These are phyloP conservation scores for Trypanosoma congolense DNA, from an alignment of 208 protist genomes.

Conservation along the genomic window DNA sequence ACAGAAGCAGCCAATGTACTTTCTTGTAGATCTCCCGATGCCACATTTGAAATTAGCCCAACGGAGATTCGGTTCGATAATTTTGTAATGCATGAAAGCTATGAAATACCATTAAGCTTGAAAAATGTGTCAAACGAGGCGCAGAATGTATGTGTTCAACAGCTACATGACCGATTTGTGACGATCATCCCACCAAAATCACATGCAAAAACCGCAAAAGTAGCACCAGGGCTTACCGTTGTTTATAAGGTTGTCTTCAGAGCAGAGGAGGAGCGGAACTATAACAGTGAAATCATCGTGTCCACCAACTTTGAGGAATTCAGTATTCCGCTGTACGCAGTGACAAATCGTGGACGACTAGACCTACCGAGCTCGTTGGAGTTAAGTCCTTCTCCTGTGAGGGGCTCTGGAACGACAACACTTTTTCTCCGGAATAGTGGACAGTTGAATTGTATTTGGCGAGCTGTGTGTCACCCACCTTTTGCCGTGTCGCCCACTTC, in stretches of 20 bases:
- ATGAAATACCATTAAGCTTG: conserved; percentile 65
- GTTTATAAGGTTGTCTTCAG: conserved; percentile 82
- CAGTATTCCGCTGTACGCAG: conserved; percentile 78
- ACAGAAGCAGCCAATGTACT: background rate
- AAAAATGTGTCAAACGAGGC: conserved; percentile 79
- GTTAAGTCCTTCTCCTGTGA: conserved; percentile 72
- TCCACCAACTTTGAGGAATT: conserved; percentile 87
- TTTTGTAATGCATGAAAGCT: conserved; percentile 69
- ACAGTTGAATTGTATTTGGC: conserved; percentile 52
- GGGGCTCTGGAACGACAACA: conserved; percentile 45
- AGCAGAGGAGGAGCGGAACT: conserved; percentile 74
- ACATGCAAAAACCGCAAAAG: conserved; percentile 57
- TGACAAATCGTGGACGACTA: conserved; percentile 76
- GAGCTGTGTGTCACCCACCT: conserved; percentile 26
- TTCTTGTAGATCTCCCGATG: conserved; percentile 5
- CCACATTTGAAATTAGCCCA: conserved; percentile 80
- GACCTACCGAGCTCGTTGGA: conserved; percentile 70
- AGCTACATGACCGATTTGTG: conserved; percentile 69
- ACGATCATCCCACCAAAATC: conserved; percentile 50
- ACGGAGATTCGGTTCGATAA: conserved; percentile 70
- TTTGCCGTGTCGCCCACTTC: conserved; percentile 58
- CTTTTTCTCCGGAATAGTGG: conserved; percentile 91
- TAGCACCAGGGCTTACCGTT: conserved; percentile 88
- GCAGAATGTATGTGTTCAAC: conserved; percentile 80
- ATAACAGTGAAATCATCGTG: conserved; percentile 76